Percentiles rank a stretch among this genome's conserved stretches.
Evolutionary conservation across 768 basidiomycete genomes (phyloP).

Genomic region (Candolleomyces efflorescens): DNA sequence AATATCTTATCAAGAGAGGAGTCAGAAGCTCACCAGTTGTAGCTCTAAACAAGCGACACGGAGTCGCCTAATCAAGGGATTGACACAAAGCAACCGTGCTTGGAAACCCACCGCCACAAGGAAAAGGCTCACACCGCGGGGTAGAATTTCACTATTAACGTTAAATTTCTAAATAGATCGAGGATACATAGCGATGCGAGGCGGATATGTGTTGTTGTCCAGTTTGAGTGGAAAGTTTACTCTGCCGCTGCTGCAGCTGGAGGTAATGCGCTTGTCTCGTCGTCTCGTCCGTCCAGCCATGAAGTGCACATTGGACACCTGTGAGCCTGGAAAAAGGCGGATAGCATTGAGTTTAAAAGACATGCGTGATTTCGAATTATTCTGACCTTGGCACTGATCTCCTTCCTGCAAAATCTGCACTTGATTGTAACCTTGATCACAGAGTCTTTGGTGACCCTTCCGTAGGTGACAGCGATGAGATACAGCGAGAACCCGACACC

Average conservation of each 20-base stretch:
- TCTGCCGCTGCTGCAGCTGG: background rate
- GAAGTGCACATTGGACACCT: slow-evolving; percentile 33
- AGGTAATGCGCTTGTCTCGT: background rate
- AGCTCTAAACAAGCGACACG: too few relatives aligned
- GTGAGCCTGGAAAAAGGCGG: slow-evolving; percentile 21
- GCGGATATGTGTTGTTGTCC: background rate
- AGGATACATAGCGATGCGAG: background rate
- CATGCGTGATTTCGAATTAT: background rate
- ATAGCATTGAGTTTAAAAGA: background rate
- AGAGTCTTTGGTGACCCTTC: slow-evolving; percentile 30
- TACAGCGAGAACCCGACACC: slow-evolving; percentile 36
- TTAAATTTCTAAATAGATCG: background rate
- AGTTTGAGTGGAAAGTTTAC: background rate
- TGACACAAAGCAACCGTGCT: too few relatives aligned
- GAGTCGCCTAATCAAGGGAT: too few relatives aligned
- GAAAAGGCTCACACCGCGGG: too few relatives aligned
- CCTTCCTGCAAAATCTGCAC: slow-evolving; percentile 41
- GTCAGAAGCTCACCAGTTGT: too few relatives aligned
- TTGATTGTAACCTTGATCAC: slow-evolving; percentile 37
- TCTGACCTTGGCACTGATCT: slow-evolving; percentile 36
- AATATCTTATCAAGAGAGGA: too few relatives aligned
- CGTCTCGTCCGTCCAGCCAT: background rate
- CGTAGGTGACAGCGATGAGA: slow-evolving; percentile 31
- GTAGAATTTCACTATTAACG: too few relatives aligned
- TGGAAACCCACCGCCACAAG: too few relatives aligned